Percentiles rank a stretch among this genome's conserved stretches.
These are phyloP conservation scores for Plasmopara viticola DNA, from an alignment of 352 stramenopile species.

Conservation along the genomic window DNA sequence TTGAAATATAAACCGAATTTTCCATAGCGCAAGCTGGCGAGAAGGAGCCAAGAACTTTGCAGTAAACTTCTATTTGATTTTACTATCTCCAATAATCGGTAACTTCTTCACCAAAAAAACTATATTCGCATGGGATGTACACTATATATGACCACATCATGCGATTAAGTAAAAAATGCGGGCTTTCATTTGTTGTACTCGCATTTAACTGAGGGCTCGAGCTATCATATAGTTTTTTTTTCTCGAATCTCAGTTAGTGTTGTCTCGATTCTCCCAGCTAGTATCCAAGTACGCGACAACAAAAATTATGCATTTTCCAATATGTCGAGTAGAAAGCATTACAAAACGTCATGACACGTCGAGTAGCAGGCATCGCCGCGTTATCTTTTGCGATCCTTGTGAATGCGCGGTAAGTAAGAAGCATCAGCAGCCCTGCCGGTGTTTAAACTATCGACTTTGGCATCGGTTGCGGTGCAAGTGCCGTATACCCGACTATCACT, in stretches of 20 bases:
- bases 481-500: conserved; percentile 20
- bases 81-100: no score
- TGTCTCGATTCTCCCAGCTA: background rate
- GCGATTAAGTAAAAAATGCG: no score
- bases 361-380: conserved; percentile 12
- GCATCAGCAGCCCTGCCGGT: conserved; percentile 9
- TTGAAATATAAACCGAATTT: background rate
- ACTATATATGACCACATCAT: no score
- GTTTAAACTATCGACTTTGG: conserved; percentile 16
- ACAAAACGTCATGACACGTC: conserved; percentile 12
- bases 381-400: conserved; percentile 9
- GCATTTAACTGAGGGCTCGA: background rate
- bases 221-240: background rate
- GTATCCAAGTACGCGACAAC: background rate
- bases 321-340: background rate
- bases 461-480: conserved; percentile 26
- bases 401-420: conserved; percentile 13
- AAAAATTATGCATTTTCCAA: background rate
- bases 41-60: background rate
- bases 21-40: background rate
- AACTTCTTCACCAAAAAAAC: no score
- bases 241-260: background rate
- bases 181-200: background rate
- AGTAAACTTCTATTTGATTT: no score
- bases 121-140: no score